phyloP scores from a whole-genome alignment of 1,284 basidiomycete species.

The Ceratobasidium sp. region DNA sequence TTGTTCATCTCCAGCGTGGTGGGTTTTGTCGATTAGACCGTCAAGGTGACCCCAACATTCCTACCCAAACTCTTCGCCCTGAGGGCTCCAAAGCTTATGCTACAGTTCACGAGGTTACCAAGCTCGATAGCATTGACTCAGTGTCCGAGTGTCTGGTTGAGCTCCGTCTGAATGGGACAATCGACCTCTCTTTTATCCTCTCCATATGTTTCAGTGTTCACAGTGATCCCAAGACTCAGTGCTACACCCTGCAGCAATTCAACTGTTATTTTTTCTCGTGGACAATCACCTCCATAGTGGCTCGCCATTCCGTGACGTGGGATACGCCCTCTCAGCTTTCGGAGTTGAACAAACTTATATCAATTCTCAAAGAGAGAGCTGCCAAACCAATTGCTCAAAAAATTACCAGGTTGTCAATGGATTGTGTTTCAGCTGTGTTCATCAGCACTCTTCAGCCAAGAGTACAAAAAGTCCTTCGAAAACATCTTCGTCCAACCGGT shows the following conservation, averaged over 20 bases:
- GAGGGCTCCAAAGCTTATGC: conserved; percentile 37
- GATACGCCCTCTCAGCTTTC: conserved; percentile 29
- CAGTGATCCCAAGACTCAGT: conserved; percentile 35
- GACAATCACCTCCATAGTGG: conserved; percentile 36
- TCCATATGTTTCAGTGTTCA: conserved; percentile 37
- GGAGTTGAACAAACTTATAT: conserved; percentile 10
- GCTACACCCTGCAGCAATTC: conserved; percentile 39
- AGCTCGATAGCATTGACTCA: conserved; percentile 8
- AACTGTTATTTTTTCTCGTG: conserved; percentile 42
- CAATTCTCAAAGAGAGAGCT: conserved; percentile 33
- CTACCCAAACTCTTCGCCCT: conserved; percentile 37
- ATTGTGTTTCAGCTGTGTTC: conserved; percentile 34
- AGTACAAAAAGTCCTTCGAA: conserved; percentile 28
- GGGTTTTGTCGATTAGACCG: conserved; percentile 27
- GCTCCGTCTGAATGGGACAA: conserved; percentile 24
- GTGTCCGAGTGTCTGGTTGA: conserved; percentile 36
- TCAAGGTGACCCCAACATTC: conserved; percentile 38
- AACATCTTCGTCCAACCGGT: conserved; percentile 35
- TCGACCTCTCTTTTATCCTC: conserved; percentile 37
- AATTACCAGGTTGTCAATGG: conserved; percentile 20
- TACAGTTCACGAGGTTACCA: conserved; percentile 30
- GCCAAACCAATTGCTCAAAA: conserved; percentile 17
- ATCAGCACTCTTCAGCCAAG: conserved; percentile 17
- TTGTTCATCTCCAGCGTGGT: conserved; percentile 28
- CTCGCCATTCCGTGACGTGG: conserved; percentile 35